phyloP scores from a whole-genome alignment of 2,329 filamentous ascomycete species.

The Camillea tinctor region DNA sequence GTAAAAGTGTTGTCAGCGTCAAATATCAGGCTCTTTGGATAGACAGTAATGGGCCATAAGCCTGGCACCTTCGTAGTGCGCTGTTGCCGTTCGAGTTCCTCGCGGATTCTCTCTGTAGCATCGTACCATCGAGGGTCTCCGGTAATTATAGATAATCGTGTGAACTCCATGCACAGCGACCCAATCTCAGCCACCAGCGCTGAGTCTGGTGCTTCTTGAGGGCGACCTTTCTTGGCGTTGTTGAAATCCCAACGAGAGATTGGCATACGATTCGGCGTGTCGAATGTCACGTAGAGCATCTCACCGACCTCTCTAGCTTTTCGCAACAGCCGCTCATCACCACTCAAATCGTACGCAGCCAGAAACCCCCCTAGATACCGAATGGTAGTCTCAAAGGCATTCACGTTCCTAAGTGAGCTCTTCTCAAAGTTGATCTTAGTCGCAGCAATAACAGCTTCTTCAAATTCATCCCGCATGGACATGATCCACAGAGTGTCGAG shows the following conservation, averaged over 20 bases:
- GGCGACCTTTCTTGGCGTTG: constrained; percentile 20
- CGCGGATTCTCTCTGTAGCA: constrained; percentile 29
- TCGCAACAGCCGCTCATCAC: constrained; percentile 34
- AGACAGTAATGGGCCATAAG: constrained; percentile 68
- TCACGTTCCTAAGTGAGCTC: constrained; percentile 29
- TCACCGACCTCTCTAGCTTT: constrained; percentile 42
- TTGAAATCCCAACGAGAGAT: constrained; percentile 28
- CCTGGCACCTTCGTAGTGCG: constrained; percentile 41
- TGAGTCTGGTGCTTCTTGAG: constrained; percentile 18
- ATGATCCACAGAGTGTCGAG: constrained; percentile 40
- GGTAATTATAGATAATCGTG: constrained; percentile 31
- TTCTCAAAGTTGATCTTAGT: constrained; percentile 43
- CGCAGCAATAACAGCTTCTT: constrained; percentile 40
- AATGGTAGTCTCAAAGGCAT: constrained; percentile 40
- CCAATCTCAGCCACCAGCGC: constrained; percentile 32
- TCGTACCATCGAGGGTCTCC: constrained; percentile 33
- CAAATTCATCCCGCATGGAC: constrained; percentile 45
- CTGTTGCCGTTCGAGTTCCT: constrained; percentile 25
- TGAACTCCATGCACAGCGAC: constrained; percentile 34
- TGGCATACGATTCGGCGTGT: constrained; percentile 34
- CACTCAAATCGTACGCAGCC: constrained; percentile 38
- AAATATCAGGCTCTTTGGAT: constrained; percentile 52
- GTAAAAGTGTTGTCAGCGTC: constrained; percentile 32
- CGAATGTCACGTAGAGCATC: constrained; percentile 35
- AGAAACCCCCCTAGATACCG: constrained; percentile 34